Evolutionary conservation across 176 grass and related monocot species (phyloP), one percentile per base, ranked within the genome.

Genomic region (Oryza brachyantha): DNA sequence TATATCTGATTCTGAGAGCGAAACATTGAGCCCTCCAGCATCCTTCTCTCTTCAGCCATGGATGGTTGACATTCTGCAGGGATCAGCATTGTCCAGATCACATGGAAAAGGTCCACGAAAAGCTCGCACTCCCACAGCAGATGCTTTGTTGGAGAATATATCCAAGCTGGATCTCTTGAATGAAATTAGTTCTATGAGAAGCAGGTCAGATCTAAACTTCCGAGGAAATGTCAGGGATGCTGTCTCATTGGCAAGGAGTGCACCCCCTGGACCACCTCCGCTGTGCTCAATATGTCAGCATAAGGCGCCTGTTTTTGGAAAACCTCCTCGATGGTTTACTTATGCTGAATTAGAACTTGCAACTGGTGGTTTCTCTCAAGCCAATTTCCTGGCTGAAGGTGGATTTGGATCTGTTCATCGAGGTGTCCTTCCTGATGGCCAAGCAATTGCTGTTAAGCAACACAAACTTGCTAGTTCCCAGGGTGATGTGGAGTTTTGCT

Each of bases 391-490:
- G 83, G 96, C 96, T 61, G 96, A 99, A 74, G 96, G 96, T 67
- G 96, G 96, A 40, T 99, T 93, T 86, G 96, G 96, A n/a, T 99
- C 96, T 65, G 96, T 99, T 83, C 96, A 99, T 83, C 79, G 90
- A 64, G 96, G 96, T 26, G 88, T 96, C 57, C 81, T 99, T 70
- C 90, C 88, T 75, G 92, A 99, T 89, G 96, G 96, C 21, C 96
- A 98, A 81, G 88, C 92, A 61, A 92, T 99, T 75, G 96, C 96
- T 50, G 96, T 99, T 32, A 99, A 99, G 81, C 96, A 99, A 68
- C 92, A 99, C 79, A 99, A 99, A 78, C 90, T 99, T 78, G 96
- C 96, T 41, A 99, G 96, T 71, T 93, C 86, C 14, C 96, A 99
- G 77, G 96, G 96, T 24, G 96, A 99, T 77, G 86, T 89, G 67